Conservation (phyloP, 164 flowering plant species). For the Magnolia sinica region DNA sequence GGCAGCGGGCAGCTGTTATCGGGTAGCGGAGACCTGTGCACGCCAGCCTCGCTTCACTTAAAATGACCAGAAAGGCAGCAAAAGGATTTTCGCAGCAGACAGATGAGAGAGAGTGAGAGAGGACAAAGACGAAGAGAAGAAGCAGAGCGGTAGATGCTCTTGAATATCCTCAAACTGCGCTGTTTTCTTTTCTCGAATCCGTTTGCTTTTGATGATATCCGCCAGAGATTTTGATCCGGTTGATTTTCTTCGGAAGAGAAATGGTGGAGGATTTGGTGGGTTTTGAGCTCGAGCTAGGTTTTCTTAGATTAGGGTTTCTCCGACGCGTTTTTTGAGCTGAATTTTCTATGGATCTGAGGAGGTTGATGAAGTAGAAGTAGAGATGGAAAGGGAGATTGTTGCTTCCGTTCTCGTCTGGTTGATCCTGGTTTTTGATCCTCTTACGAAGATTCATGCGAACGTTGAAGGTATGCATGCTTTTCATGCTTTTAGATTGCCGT, state of each 20-base stretch:
- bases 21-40: slow-evolving; percentile 22
- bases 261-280: slow-evolving; percentile 21
- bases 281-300: slow-evolving; percentile 12
- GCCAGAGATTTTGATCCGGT: slow-evolving; percentile 7
- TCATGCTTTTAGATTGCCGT: not conserved
- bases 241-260: not conserved
- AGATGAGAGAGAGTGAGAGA: not conserved
- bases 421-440: slow-evolving; percentile 21
- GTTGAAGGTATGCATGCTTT: slow-evolving; percentile 18
- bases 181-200: not conserved
- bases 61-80: slow-evolving; percentile 19
- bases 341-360: slow-evolving; percentile 2
- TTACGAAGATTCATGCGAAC: slow-evolving; percentile 23
- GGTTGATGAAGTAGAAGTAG: slow-evolving; percentile 14
- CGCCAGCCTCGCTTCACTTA: slow-evolving; percentile 18
- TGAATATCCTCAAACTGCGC: slow-evolving; percentile 5
- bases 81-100: slow-evolving; percentile 12
- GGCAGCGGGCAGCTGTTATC: slow-evolving; percentile 22
- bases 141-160: not conserved
- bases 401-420: slow-evolving; percentile 17
- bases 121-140: not conserved
- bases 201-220: slow-evolving; percentile 9
- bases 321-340: slow-evolving; percentile 5
- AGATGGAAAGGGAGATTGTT: slow-evolving; percentile 13
- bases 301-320: slow-evolving; percentile 7